Conservation (phyloP, 2,329 filamentous ascomycete genomes). For the Shiraia sp. region DNA sequence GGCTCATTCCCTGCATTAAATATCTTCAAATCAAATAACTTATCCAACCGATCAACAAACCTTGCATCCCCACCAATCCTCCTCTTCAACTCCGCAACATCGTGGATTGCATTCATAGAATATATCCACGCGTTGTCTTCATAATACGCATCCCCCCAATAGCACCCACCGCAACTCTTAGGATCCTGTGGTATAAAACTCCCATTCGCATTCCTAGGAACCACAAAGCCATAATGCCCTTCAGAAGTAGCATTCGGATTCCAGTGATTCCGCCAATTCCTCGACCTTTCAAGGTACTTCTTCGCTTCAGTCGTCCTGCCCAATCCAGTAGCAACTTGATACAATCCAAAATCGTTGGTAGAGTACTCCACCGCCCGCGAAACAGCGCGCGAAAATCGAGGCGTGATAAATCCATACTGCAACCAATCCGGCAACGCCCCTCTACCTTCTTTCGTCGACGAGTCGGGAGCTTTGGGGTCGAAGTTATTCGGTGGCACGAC, state of each 20-base stretch:
- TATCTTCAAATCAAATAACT: conserved; percentile 60
- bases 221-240: conserved; percentile 68
- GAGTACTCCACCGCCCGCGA: conserved; percentile 70
- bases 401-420: conserved; percentile 66
- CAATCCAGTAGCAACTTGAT: conserved; percentile 66
- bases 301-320: conserved; percentile 55
- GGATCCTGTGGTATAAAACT: conserved; percentile 56
- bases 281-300: conserved; percentile 65
- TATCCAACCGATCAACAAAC: conserved; percentile 64
- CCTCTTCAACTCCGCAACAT: conserved; percentile 60
- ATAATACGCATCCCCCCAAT: conserved; percentile 67
- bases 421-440: conserved; percentile 61
- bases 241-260: conserved; percentile 61
- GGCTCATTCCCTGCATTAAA: conserved; percentile 73
- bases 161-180: conserved; percentile 64
- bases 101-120: conserved; percentile 70
- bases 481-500: conserved; percentile 62
- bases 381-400: conserved; percentile 63
- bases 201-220: conserved; percentile 58
- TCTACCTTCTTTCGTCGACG: conserved; percentile 52
- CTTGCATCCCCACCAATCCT: conserved; percentile 58
- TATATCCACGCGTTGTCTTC: conserved; percentile 68
- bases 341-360: conserved; percentile 69
- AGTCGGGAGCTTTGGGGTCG: conserved; percentile 58
- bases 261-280: conserved; percentile 75